These are phyloP conservation scores for Lasiodiplodia gonubiensis DNA, from an alignment of 2,329 filamentous ascomycete genomes.

Conservation along the genomic window DNA sequence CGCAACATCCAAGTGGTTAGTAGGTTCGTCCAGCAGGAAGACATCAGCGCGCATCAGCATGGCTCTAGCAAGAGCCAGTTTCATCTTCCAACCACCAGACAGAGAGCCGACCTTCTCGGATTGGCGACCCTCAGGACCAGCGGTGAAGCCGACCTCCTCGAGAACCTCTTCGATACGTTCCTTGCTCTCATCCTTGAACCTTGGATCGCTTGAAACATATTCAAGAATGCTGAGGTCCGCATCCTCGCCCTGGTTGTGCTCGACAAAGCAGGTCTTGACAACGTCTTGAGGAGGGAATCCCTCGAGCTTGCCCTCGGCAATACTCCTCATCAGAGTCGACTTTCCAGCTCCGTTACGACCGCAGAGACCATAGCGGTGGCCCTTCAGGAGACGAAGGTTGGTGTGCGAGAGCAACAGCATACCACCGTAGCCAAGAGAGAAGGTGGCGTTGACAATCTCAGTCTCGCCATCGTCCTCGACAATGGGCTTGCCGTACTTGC, in stretches of 20 bases:
- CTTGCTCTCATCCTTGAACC: conserved; percentile 76
- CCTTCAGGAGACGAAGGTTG: conserved; percentile 91
- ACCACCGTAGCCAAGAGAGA: conserved; percentile 95
- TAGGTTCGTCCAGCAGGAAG: conserved; percentile 95
- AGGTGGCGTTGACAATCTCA: conserved; percentile 97
- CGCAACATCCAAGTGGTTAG: conserved; percentile 95
- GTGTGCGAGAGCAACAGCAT: conserved; percentile 97
- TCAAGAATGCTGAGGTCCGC: conserved; percentile 95
- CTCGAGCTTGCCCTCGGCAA: conserved; percentile 93
- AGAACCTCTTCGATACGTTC: conserved; percentile 85
- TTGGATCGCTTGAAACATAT: conserved; percentile 87
- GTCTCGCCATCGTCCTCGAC: conserved; percentile 90
- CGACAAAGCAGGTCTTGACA: conserved; percentile 94
- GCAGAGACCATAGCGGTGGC: conserved; percentile 95
- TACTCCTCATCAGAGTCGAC: conserved; percentile 98
- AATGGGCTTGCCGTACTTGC: conserved; percentile 81
- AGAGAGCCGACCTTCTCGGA: conserved; percentile 89
- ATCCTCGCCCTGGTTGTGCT: conserved; percentile 98
- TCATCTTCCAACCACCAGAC: conserved; percentile 99
- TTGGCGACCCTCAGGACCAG: conserved; percentile 87
- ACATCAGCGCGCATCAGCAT: conserved; percentile 99
- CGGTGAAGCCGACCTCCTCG: conserved; percentile 89
- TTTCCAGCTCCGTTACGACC: conserved; percentile 97
- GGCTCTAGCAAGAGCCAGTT: conserved; percentile 90
- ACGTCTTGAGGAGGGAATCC: conserved; percentile 93